Conservation (phyloP, 2,329 filamentous ascomycete species). For the Verticillium albo-atrum region DNA sequence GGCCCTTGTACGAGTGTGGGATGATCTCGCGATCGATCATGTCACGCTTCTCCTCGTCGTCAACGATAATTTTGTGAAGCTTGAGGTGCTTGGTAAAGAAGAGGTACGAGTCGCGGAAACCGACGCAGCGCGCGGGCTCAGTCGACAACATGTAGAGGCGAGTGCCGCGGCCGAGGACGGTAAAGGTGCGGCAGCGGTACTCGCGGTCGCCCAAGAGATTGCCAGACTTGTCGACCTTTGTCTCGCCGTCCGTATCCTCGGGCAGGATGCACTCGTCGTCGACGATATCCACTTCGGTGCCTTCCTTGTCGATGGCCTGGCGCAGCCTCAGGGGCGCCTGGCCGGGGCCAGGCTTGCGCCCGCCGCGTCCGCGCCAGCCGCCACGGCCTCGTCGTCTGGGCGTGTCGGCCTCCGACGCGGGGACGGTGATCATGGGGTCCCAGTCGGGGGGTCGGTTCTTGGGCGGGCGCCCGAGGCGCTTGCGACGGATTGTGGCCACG, state of each 20-base stretch:
- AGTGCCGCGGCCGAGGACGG: slow-evolving; percentile 75
- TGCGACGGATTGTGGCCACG: slow-evolving; percentile 61
- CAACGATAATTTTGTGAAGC: slow-evolving; percentile 96
- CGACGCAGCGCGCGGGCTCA: slow-evolving; percentile 91
- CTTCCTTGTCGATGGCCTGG: slow-evolving; percentile 88
- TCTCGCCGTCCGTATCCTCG: slow-evolving; percentile 82
- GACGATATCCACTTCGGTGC: slow-evolving; percentile 83
- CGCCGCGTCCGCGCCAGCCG: slow-evolving; percentile 67
- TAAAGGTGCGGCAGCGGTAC: slow-evolving; percentile 95
- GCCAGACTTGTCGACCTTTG: slow-evolving; percentile 88
- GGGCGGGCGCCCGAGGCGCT: slow-evolving; percentile 78
- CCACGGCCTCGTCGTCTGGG: slow-evolving; percentile 63
- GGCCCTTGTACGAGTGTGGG: slow-evolving; percentile 96
- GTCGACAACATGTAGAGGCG: slow-evolving; percentile 98
- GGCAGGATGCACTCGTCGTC: slow-evolving; percentile 89
- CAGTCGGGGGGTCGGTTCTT: slow-evolving; percentile 81
- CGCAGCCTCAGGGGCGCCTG: slow-evolving; percentile 72
- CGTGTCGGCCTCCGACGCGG: slow-evolving; percentile 50
- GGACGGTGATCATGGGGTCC: slow-evolving; percentile 58
- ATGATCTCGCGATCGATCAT: slow-evolving; percentile 95
- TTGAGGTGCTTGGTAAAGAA: slow-evolving; percentile 98
- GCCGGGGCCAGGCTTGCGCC: slow-evolving; percentile 62
- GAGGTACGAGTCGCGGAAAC: slow-evolving; percentile 95
- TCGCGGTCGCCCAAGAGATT: slow-evolving; percentile 79
- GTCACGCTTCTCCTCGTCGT: slow-evolving; percentile 94